phyloP scores from a whole-genome alignment of 108 stramenopile species.

The Conticribra guillardii region DNA sequence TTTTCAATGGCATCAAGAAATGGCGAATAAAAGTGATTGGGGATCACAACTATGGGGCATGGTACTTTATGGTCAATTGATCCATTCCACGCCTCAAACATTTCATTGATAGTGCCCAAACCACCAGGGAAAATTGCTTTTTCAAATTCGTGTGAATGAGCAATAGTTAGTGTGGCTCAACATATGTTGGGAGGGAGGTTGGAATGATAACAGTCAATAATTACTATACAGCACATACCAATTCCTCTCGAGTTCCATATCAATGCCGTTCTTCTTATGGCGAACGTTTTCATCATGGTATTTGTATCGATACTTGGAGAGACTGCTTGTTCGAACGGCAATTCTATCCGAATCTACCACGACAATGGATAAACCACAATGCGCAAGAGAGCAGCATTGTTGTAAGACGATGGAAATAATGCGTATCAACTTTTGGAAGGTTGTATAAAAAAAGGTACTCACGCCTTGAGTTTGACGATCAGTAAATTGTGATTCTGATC shows the following conservation, averaged over 20 bases:
- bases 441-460: not conserved
- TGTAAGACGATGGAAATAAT: too few species aligned
- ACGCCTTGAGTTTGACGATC: constrained; percentile 30
- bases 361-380: not conserved
- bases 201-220: too few species aligned
- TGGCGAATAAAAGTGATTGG: constrained; percentile 26
- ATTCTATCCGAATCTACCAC: constrained; percentile 32
- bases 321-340: constrained; percentile 36
- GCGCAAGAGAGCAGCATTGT: too few species aligned
- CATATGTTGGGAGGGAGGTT: too few species aligned
- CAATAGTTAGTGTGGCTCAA: too few species aligned
- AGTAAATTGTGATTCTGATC: not conserved
- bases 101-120: constrained; percentile 34
- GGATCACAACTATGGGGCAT: constrained; percentile 35
- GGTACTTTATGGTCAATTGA: constrained; percentile 24
- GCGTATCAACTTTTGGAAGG: not conserved
- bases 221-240: too few species aligned
- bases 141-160: too few species aligned
- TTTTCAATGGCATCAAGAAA: constrained; percentile 30
- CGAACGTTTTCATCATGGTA: constrained; percentile 42
- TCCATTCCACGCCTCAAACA: constrained; percentile 40
- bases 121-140: constrained; percentile 38
- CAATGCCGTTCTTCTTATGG: constrained; percentile 31
- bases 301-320: constrained; percentile 28
- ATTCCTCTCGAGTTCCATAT: constrained; percentile 45